These are phyloP conservation scores for Coprinellus aureogranulatus DNA, from an alignment of 768 basidiomycete species.

Conservation along the genomic window DNA sequence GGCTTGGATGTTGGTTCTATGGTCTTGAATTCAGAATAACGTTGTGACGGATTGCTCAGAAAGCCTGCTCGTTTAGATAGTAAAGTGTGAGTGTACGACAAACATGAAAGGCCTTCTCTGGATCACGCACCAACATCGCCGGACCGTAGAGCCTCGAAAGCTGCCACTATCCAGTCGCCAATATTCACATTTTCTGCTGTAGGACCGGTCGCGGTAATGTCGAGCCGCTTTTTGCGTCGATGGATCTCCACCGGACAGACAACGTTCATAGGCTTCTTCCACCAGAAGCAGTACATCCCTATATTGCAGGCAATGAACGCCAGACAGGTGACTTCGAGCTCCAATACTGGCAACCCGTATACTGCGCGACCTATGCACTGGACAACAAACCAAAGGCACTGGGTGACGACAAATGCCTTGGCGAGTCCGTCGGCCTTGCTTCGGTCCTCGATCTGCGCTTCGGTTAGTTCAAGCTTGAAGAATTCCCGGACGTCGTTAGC, in stretches of 20 bases:
- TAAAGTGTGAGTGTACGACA: too few species aligned
- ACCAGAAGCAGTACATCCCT: constrained; percentile 11
- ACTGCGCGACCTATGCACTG: not conserved
- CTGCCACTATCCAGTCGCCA: too few species aligned
- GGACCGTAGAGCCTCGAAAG: too few species aligned
- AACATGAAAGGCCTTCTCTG: too few species aligned
- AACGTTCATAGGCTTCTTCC: constrained; percentile 14
- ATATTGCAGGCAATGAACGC: constrained; percentile 5
- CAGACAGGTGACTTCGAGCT: constrained; percentile 11
- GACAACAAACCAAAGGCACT: constrained; percentile 9
- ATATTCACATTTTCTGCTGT: too few species aligned
- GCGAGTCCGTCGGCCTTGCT: constrained; percentile 12
- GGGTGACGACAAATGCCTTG: constrained; percentile 8
- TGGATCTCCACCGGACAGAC: not conserved
- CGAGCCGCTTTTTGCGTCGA: not conserved
- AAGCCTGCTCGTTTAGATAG: too few species aligned
- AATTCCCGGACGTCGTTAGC: not conserved
- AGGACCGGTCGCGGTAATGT: too few species aligned
- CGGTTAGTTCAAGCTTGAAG: not conserved
- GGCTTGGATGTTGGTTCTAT: too few species aligned
- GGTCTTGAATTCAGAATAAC: too few species aligned
- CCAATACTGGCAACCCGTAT: not conserved
- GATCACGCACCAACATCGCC: too few species aligned
- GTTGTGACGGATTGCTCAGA: too few species aligned
- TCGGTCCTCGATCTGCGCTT: constrained; percentile 4